These are phyloP conservation scores for Globisporangium okanoganense DNA, from an alignment of 352 stramenopile genomes.

Conservation along the genomic window DNA sequence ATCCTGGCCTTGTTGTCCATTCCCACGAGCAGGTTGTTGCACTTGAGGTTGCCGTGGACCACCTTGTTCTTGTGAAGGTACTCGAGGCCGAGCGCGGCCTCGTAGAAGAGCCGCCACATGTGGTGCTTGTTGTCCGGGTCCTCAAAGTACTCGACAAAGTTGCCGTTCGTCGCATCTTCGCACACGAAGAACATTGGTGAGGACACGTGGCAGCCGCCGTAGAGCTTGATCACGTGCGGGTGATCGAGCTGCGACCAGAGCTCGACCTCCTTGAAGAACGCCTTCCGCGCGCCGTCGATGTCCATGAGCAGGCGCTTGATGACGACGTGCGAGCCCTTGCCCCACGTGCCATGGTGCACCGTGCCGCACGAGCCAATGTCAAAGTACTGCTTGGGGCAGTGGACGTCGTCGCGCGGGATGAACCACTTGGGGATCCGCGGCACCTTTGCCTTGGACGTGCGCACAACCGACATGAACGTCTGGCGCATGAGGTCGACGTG, in stretches of 20 bases:
- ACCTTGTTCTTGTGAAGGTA: conserved; percentile 60
- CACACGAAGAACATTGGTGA: conserved; percentile 25
- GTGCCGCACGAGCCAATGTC: conserved; percentile 6
- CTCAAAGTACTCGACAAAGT: conserved; percentile 37
- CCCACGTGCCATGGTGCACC: conserved; percentile 10
- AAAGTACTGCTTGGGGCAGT: conserved; percentile 7
- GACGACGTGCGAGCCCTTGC: conserved; percentile 9
- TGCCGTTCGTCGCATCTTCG: conserved; percentile 34
- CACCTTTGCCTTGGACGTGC: conserved; percentile 10
- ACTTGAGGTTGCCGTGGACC: conserved; percentile 87
- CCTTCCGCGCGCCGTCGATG: not conserved
- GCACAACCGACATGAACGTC: conserved; percentile 14
- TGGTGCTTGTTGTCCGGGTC: conserved; percentile 13
- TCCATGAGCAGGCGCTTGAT: conserved; percentile 7
- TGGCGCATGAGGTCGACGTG: conserved; percentile 14
- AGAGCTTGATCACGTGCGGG: conserved; percentile 9
- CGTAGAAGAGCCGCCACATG: conserved; percentile 28
- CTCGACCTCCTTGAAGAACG: conserved; percentile 10
- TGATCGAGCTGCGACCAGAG: conserved; percentile 6
- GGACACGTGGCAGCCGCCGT: conserved; percentile 12
- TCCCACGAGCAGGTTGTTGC: conserved; percentile 84
- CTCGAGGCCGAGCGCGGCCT: conserved; percentile 39
- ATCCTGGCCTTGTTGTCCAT: conserved; percentile 27
- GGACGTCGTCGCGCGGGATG: conserved; percentile 9
- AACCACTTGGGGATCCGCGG: conserved; percentile 13